These are phyloP conservation scores for Sporothrix dimorphospora DNA, from an alignment of 2,329 filamentous ascomycete genomes.

Conservation along the genomic window DNA sequence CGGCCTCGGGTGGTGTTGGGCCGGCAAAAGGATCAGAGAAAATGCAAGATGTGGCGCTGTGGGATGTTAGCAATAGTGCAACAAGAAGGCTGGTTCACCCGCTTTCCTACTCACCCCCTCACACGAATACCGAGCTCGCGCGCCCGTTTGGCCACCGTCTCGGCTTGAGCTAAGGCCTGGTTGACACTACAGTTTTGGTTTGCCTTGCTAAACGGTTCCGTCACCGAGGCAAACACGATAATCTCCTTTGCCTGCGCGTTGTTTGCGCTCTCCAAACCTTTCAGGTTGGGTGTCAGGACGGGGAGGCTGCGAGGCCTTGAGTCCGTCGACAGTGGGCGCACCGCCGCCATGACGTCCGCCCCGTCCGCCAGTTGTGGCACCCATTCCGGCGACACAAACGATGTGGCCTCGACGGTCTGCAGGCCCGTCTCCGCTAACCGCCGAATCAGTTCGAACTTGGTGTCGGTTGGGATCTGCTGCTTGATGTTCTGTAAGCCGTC, in stretches of 20 bases:
- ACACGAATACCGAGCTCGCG: slow-evolving; percentile 51
- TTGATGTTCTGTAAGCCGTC: slow-evolving; percentile 90
- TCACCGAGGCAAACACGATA: slow-evolving; percentile 70
- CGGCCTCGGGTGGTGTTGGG: slow-evolving; percentile 64
- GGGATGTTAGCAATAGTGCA: not conserved
- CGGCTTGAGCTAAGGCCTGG: slow-evolving; percentile 71
- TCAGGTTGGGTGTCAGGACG: slow-evolving; percentile 77
- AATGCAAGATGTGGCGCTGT: slow-evolving; percentile 71
- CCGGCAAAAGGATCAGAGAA: slow-evolving; percentile 77
- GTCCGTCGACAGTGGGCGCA: slow-evolving; percentile 60
- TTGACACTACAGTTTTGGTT: slow-evolving; percentile 82
- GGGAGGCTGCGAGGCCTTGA: slow-evolving; percentile 67
- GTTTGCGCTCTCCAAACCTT: slow-evolving; percentile 68
- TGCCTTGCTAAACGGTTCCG: slow-evolving; percentile 76
- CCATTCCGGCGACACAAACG: slow-evolving; percentile 83
- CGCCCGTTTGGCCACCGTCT: slow-evolving; percentile 68
- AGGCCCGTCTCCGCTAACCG: slow-evolving; percentile 70
- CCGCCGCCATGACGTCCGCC: slow-evolving; percentile 69
- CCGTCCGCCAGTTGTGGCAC: slow-evolving; percentile 87
- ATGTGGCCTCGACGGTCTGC: slow-evolving; percentile 75
- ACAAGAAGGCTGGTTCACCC: no score
- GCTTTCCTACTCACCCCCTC: slow-evolving; percentile 60
- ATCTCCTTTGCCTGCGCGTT: slow-evolving; percentile 41
- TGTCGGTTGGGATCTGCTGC: slow-evolving; percentile 67
- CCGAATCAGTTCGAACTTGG: slow-evolving; percentile 76